Evolutionary conservation across 495 filamentous ascomycete species (phyloP).

Genomic region (Neurospora sublineolata): DNA sequence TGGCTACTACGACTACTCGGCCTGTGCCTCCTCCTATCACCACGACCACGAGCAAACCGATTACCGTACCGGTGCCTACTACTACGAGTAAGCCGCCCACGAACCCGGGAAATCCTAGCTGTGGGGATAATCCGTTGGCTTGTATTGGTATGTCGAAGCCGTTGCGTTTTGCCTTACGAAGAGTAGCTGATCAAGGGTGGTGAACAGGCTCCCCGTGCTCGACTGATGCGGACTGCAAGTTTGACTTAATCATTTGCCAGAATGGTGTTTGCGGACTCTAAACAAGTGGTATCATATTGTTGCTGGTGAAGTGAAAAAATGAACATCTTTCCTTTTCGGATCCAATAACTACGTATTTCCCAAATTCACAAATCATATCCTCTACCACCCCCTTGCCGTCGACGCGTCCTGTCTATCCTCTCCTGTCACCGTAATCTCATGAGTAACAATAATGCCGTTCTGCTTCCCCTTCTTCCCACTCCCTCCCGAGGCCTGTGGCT

Average conservation of each 20-base stretch:
- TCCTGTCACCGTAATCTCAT: constrained; percentile 1
- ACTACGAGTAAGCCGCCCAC: background rate
- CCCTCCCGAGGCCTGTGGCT: background rate
- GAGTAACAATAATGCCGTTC: background rate
- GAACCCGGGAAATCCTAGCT: background rate
- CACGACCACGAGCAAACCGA: background rate
- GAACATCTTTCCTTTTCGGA: background rate
- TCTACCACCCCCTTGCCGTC: background rate
- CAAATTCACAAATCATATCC: background rate
- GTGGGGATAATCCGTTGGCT: constrained; percentile 10
- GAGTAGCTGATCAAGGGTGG: background rate
- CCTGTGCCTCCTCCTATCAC: background rate
- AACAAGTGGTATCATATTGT: background rate
- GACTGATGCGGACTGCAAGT: constrained; percentile 15
- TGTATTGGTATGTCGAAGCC: constrained; percentile 15
- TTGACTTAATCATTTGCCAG: constrained; percentile 15
- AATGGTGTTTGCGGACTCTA: constrained; percentile 16
- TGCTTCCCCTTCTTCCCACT: background rate
- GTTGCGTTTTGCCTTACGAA: background rate
- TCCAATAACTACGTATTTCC: background rate
- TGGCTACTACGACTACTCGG: background rate
- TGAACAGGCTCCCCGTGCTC: constrained; percentile 9
- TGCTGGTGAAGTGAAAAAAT: background rate
- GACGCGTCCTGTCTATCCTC: background rate
- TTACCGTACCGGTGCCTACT: background rate